phyloP scores from a whole-genome alignment of 139 green algal genomes.

The Chlorella vulgaris region DNA sequence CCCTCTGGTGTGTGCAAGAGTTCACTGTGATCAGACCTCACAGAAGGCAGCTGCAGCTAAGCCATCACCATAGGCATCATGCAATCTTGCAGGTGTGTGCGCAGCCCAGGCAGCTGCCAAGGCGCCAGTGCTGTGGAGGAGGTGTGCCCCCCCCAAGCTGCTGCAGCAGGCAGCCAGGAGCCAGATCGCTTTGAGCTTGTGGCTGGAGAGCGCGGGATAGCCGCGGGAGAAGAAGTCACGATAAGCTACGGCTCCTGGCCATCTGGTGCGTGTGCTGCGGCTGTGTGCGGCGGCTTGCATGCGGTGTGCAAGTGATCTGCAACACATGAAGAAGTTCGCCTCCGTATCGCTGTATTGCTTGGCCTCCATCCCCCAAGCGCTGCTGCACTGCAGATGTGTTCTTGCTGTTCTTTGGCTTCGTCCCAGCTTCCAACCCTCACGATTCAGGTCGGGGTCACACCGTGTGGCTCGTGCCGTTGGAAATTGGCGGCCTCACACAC shows the following conservation, averaged over 20 bases:
- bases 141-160: conserved; percentile 5
- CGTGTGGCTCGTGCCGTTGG: too few species aligned
- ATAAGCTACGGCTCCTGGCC: conserved; percentile 74
- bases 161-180: neutral
- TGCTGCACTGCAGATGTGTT: conserved; percentile 53
- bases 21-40: too few species aligned
- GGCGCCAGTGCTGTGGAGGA: conserved; percentile 29
- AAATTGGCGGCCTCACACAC: too few species aligned
- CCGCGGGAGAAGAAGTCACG: conserved; percentile 55
- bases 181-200: conserved; percentile 34
- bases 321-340: too few species aligned
- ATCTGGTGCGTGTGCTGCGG: conserved; percentile 15
- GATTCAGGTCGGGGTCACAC: conserved; percentile 35
- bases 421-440: conserved; percentile 55
- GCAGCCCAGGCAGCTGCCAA: conserved; percentile 43
- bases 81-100: conserved; percentile 18
- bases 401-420: conserved; percentile 75
- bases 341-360: neutral
- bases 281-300: too few species aligned
- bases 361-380: neutral
- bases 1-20: too few species aligned
- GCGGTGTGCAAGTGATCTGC: too few species aligned
- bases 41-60: too few species aligned
- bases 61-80: too few species aligned
- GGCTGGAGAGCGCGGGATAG: conserved; percentile 12